These are phyloP conservation scores for Trypanosoma conorhini DNA, from an alignment of 208 protist species.

Conservation along the genomic window DNA sequence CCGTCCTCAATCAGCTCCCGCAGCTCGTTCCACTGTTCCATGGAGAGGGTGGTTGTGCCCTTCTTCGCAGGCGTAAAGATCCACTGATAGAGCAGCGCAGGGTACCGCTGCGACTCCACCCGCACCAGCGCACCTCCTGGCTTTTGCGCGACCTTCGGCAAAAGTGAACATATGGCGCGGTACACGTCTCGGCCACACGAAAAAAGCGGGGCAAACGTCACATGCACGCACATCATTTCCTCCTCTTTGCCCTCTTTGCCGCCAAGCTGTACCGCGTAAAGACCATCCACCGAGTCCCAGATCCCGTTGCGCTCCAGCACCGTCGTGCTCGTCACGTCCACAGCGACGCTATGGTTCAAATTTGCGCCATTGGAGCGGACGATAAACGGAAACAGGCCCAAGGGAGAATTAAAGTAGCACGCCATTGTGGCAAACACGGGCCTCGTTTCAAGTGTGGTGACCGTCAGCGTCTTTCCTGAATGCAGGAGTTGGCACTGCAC, in stretches of 20 bases:
- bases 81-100: slow-evolving; percentile 25
- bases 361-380: slow-evolving; percentile 1
- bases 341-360: background rate
- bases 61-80: slow-evolving; percentile 10
- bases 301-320: slow-evolving; percentile 2
- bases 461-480: slow-evolving; percentile 4
- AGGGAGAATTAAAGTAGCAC: slow-evolving; percentile 24
- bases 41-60: background rate
- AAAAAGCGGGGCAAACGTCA: slow-evolving; percentile 20
- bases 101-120: slow-evolving; percentile 19
- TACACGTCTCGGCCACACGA: slow-evolving; percentile 27
- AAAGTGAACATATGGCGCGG: slow-evolving; percentile 11
- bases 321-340: slow-evolving; percentile 10
- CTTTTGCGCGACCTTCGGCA: slow-evolving; percentile 13
- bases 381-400: slow-evolving; percentile 15
- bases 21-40: slow-evolving; percentile 29
- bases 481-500: slow-evolving; percentile 14
- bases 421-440: slow-evolving; percentile 22
- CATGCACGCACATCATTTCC: slow-evolving; percentile 18
- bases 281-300: slow-evolving; percentile 2
- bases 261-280: slow-evolving; percentile 28
- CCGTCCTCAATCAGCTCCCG: slow-evolving; percentile 59
- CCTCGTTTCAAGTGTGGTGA: background rate
- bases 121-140: slow-evolving; percentile 13
- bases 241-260: background rate